A percentile compares a stretch with the other conserved stretches of the same genome.
These are phyloP conservation scores for Paramarasmius palmivorus DNA, from an alignment of 1,284 basidiomycete genomes.

Conservation along the genomic window DNA sequence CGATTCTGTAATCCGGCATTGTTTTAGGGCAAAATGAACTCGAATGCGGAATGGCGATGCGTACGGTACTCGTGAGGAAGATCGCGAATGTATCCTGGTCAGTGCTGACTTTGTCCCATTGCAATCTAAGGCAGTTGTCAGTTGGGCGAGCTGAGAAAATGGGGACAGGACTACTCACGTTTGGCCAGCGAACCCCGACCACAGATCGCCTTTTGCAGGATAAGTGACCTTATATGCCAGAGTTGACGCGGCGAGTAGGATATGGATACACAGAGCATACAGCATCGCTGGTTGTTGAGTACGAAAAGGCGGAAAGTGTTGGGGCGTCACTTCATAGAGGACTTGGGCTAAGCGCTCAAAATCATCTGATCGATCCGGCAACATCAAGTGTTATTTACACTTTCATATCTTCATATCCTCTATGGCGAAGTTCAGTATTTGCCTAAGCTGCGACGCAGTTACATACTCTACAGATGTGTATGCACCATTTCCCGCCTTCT, in stretches of 20 bases:
- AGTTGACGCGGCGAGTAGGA: slow-evolving; percentile 49
- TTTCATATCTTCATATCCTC: too few species aligned
- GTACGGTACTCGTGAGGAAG: not conserved
- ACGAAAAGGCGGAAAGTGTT: slow-evolving; percentile 18
- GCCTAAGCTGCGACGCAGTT: too few species aligned
- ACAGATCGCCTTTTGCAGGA: slow-evolving; percentile 51
- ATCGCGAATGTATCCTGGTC: not conserved
- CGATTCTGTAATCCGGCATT: not conserved
- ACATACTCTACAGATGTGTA: too few species aligned
- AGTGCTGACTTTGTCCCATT: not conserved
- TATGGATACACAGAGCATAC: slow-evolving; percentile 45
- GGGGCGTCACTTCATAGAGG: too few species aligned
- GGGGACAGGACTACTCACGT: slow-evolving; percentile 26
- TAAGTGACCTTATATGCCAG: slow-evolving; percentile 61
- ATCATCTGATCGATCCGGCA: too few species aligned
- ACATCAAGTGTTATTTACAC: too few species aligned
- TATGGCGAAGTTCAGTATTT: too few species aligned
- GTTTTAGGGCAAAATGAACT: not conserved
- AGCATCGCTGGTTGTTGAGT: slow-evolving; percentile 45
- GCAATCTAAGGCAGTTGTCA: not conserved
- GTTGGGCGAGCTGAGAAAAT: not conserved
- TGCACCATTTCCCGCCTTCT: not conserved
- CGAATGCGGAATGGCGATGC: too few species aligned
- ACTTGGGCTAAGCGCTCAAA: too few species aligned
- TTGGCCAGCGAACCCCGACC: slow-evolving; percentile 62